Evolutionary conservation across 805 yeast species (phyloP), one percentile per base, ranked within the genome.

Genomic region (Saturnispora bothae): DNA sequence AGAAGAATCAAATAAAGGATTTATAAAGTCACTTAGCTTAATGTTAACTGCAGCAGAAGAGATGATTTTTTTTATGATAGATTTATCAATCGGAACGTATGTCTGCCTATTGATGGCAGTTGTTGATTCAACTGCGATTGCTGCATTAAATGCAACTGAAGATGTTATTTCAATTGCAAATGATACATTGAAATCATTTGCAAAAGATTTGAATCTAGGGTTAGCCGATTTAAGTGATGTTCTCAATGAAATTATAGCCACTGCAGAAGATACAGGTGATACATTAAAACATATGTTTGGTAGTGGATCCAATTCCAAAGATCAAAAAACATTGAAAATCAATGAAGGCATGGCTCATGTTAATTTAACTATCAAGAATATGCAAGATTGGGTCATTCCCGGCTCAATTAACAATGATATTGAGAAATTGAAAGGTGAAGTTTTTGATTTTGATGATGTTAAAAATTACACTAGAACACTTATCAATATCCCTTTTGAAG

Each of bases 31-130:
- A 1, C 39, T 83, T 9, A 50, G 64, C 1, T 41, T 76, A 34
- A 48, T 74, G 9, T 52, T 83, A 0, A 69, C 73, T 1, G 79
- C 76, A 0, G 60, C 78, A 6, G 78, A 82, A 47, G 65, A 68
- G 30, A 45, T 86, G 29, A 53, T 83, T 0, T 51, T 73, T 4
- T 83, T 89, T 51, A 61, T 74, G 6, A 60, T 89, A 7, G 85
- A 86, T 23, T 49, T 89, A 45, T 71, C 81, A 34, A 56, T 86
- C 2, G 97, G 96, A 0, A 92, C 97, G 0, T 84, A 83, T 57
- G 78, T 81, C 0, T 92, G 98, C 56, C 63, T 92, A 12, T 54
- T 85, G 12, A 73, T 82, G 0, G 78, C 92, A 4, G 73, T 86
- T 0, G 64, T 88, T 5, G 78, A 74, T 49, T 83, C 88, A 3